A percentile compares a stretch with the other conserved stretches of the same genome.
phyloP scores from a whole-genome alignment of 2,329 filamentous ascomycete species.

The Graphilbum fragrans region DNA sequence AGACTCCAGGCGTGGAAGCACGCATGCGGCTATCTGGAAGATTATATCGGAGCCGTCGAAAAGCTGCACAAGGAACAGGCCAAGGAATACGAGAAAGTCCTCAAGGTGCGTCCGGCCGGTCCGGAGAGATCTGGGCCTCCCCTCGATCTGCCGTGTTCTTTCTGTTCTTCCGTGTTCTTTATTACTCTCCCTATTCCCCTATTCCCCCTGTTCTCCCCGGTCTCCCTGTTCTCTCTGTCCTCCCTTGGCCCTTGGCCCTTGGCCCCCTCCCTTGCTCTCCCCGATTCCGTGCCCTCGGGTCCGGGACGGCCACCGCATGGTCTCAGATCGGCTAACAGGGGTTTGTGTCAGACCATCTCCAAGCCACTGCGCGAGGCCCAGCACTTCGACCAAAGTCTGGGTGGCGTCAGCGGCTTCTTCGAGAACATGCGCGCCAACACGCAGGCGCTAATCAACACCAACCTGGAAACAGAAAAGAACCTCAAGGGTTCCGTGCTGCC shows the following conservation, averaged over 20 bases:
- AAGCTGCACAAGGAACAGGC: conserved; percentile 75
- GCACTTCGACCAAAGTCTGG: conserved; percentile 85
- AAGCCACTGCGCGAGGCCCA: conserved; percentile 78
- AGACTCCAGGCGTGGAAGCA: conserved; percentile 94
- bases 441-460: conserved; percentile 78
- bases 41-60: conserved; percentile 75
- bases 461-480: conserved; percentile 82
- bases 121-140: no score
- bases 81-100: conserved; percentile 89
- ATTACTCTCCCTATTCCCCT: background rate
- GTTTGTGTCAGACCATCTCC: conserved; percentile 53
- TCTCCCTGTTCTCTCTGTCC: background rate
- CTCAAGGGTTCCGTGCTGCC: conserved; percentile 79
- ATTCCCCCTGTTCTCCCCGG: background rate
- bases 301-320: background rate
- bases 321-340: background rate
- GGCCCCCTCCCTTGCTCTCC: background rate
- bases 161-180: background rate
- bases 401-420: conserved; percentile 79
- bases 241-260: background rate
- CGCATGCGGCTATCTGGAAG: conserved; percentile 79
- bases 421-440: conserved; percentile 92
- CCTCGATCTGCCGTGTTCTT: background rate
- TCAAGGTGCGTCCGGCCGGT: conserved; percentile 49
- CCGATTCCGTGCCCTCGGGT: background rate